Percentiles rank a stretch among this genome's conserved stretches.
Conservation (phyloP, 2,329 filamentous ascomycete genomes). For the Alternaria burnsii region DNA sequence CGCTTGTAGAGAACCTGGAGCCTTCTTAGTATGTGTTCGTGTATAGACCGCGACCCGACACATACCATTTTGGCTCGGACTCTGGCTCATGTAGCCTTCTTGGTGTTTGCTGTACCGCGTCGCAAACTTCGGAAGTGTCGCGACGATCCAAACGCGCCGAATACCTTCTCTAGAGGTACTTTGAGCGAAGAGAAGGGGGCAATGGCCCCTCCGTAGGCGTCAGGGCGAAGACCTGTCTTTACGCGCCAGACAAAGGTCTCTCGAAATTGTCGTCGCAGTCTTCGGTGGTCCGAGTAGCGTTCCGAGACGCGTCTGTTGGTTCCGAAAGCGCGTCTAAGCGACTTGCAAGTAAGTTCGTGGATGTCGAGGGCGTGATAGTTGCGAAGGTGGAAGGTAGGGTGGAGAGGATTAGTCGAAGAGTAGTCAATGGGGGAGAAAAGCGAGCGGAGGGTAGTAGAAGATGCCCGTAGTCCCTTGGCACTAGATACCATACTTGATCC, state of each 20-base stretch:
- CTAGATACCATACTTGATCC: constrained; percentile 33
- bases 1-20: constrained; percentile 90
- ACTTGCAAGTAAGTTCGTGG: constrained; percentile 39
- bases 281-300: constrained; percentile 41
- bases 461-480: constrained; percentile 29
- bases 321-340: constrained; percentile 55
- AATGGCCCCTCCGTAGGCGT: constrained; percentile 22
- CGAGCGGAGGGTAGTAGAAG: constrained; percentile 41
- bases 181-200: constrained; percentile 5
- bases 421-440: constrained; percentile 43
- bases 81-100: constrained; percentile 43
- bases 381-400: constrained; percentile 38
- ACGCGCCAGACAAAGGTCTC: constrained; percentile 30
- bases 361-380: constrained; percentile 38
- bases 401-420: constrained; percentile 46
- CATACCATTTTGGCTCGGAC: constrained; percentile 45
- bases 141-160: constrained; percentile 28
- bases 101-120: constrained; percentile 33
- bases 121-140: constrained; percentile 39
- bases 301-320: constrained; percentile 51
- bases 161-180: constrained; percentile 2
- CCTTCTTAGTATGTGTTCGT: constrained; percentile 26
- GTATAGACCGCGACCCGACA: constrained; percentile 18
- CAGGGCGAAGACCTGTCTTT: constrained; percentile 21
- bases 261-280: constrained; percentile 44